phyloP scores from a whole-genome alignment of 2,329 filamentous ascomycete species.

The Neurospora sp. region DNA sequence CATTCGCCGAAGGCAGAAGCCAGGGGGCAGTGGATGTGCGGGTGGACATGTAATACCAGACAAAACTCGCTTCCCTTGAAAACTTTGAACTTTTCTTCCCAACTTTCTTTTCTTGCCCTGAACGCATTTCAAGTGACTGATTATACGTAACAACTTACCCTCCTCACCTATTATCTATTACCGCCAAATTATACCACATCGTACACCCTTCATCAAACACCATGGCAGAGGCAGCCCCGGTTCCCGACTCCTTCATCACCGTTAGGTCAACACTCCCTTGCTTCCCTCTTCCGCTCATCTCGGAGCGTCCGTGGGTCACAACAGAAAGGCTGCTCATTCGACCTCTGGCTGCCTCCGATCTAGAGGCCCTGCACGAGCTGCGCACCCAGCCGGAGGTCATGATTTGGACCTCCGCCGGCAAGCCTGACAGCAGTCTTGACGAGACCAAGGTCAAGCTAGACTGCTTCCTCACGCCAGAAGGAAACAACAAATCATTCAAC shows the following conservation, averaged over 20 bases:
- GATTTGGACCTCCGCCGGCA: slow-evolving; percentile 40
- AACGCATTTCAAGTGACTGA: not conserved
- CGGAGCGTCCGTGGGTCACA: slow-evolving; percentile 28
- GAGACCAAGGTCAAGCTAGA: slow-evolving; percentile 33
- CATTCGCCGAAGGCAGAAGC: not conserved
- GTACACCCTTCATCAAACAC: not conserved
- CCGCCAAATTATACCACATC: not conserved
- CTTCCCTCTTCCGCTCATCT: slow-evolving; percentile 30
- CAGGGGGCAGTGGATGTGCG: not conserved
- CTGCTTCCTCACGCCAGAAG: slow-evolving; percentile 34
- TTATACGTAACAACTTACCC: not conserved
- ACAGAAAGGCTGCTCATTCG: slow-evolving; percentile 49
- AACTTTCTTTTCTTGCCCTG: not conserved
- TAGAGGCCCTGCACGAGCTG: slow-evolving; percentile 39
- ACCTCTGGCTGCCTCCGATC: slow-evolving; percentile 39
- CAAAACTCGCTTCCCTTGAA: not conserved
- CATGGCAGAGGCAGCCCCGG: slow-evolving; percentile 7
- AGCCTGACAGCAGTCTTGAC: slow-evolving; percentile 32
- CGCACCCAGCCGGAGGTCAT: slow-evolving; percentile 53
- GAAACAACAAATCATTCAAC: slow-evolving; percentile 43
- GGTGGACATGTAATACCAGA: not conserved
- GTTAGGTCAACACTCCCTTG: slow-evolving; percentile 40
- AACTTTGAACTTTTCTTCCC: not conserved
- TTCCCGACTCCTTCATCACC: slow-evolving; percentile 21
- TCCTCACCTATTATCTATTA: not conserved